Conservation (phyloP, 345 rosid genomes). For the Acer campestre region DNA sequence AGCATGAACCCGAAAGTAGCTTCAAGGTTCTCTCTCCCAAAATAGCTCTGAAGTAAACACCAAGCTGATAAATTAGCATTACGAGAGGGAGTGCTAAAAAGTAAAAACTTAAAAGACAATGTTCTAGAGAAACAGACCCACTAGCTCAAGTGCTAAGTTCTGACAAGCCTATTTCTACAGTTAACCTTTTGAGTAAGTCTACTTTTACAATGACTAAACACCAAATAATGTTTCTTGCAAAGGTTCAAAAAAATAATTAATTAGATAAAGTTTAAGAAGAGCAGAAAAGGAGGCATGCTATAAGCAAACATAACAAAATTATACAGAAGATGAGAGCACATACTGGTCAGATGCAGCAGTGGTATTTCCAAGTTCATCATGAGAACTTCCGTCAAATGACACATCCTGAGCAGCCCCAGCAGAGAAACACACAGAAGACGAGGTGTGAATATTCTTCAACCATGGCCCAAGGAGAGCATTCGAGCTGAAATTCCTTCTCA, state of each 20-base stretch:
- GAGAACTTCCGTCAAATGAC: constrained; percentile 55
- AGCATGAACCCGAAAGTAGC: constrained; percentile 79
- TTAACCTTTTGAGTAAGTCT: not conserved
- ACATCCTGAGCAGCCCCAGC: constrained; percentile 62
- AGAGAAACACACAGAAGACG: constrained; percentile 41
- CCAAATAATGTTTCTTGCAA: not conserved
- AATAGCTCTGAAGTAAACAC: constrained; percentile 39
- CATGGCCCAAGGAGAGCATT: constrained; percentile 32
- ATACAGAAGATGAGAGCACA: constrained; percentile 32
- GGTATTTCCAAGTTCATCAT: constrained; percentile 44
- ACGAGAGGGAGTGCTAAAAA: not conserved
- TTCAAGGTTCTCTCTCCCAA: constrained; percentile 51
- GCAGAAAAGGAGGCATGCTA: not conserved
- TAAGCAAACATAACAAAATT: not conserved
- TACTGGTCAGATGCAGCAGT: constrained; percentile 49
- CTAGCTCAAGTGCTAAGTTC: constrained; percentile 1
- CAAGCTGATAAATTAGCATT: constrained; percentile 10
- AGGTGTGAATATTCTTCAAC: constrained; percentile 44
- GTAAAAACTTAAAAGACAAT: constrained; percentile 6
- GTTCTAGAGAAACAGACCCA: not conserved
- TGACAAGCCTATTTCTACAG: not conserved
- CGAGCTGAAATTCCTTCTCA: constrained; percentile 27
- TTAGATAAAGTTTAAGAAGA: not conserved
- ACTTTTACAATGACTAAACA: not conserved
- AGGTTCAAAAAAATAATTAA: not conserved